A percentile compares a stretch with the other conserved stretches of the same genome.
Conservation (phyloP, 1,284 basidiomycete genomes). For the Ustilago esculenta region DNA sequence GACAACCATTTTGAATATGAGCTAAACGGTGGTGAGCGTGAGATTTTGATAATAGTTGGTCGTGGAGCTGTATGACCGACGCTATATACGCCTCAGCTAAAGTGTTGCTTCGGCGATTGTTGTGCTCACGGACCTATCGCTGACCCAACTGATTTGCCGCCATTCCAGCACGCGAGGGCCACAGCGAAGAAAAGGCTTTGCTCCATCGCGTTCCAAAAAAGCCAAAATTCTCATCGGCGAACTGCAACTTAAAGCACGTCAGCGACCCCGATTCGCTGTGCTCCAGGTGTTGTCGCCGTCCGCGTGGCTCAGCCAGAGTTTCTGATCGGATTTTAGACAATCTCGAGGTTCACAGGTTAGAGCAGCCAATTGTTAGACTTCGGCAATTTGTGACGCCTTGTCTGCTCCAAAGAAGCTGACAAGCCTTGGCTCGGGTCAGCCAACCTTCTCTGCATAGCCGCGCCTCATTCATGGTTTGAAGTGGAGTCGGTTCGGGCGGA, state of each 20-base stretch:
- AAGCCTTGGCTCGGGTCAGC: too few species aligned
- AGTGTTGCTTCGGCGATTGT: background rate
- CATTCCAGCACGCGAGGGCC: too few species aligned
- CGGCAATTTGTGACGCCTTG: too few species aligned
- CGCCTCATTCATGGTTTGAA: too few species aligned
- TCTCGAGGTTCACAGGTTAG: too few species aligned
- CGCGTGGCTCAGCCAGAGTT: too few species aligned
- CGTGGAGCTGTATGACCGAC: background rate
- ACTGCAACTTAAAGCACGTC: constrained; percentile 9
- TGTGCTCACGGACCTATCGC: constrained; percentile 4
- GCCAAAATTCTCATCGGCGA: constrained; percentile 12
- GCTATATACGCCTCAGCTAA: constrained; percentile 10
- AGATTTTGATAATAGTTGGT: background rate
- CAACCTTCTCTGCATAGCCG: too few species aligned
- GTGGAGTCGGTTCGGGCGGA: background rate
- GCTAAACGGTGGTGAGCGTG: background rate
- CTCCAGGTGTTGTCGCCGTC: too few species aligned
- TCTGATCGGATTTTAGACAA: constrained; percentile 15
- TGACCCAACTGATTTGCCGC: background rate
- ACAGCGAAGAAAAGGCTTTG: background rate
- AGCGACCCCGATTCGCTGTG: constrained; percentile 1
- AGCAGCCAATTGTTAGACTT: background rate
- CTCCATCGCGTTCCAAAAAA: constrained; percentile 6
- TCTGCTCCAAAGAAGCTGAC: too few species aligned
- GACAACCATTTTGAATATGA: constrained; percentile 66